phyloP scores from a whole-genome alignment of 306 rosid genomes.

The Vigna unguiculata region DNA sequence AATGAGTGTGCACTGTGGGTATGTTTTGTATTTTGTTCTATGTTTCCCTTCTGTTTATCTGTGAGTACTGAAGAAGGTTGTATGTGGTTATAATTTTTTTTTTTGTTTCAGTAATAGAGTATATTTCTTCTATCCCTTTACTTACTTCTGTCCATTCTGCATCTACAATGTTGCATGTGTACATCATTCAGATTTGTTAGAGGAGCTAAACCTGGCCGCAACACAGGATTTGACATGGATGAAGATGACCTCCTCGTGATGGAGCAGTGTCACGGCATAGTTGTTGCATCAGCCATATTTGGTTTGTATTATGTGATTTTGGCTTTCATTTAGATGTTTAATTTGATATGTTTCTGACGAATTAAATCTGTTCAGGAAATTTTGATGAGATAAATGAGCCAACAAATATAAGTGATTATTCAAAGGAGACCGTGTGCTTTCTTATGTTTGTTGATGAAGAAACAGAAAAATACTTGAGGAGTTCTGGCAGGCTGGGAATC shows the following conservation, averaged over 20 bases:
- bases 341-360: slow-evolving; percentile 29
- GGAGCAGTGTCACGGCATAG: slow-evolving; percentile 86
- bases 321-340: slow-evolving; percentile 28
- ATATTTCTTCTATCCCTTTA: slow-evolving; percentile 3
- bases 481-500: slow-evolving; percentile 60
- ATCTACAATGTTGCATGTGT: slow-evolving; percentile 46
- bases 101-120: slow-evolving; percentile 3
- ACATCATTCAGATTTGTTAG: slow-evolving; percentile 69
- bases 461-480: slow-evolving; percentile 69
- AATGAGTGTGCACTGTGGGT: slow-evolving; percentile 94
- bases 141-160: slow-evolving; percentile 38
- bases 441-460: slow-evolving; percentile 83
- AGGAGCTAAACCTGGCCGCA: slow-evolving; percentile 82
- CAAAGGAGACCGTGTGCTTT: slow-evolving; percentile 85
- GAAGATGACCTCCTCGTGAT: slow-evolving; percentile 72
- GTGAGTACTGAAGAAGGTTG: slow-evolving; percentile 29
- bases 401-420: slow-evolving; percentile 62
- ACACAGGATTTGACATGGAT: slow-evolving; percentile 89
- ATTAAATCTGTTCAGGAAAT: slow-evolving; percentile 63
- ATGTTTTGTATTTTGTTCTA: slow-evolving; percentile 47
- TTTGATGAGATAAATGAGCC: slow-evolving; percentile 93
- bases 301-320: slow-evolving; percentile 56
- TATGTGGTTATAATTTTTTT: slow-evolving; percentile 32
- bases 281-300: slow-evolving; percentile 93
- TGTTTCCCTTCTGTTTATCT: slow-evolving; percentile 7